Evolutionary conservation across 306 rosid species (phyloP), one percentile per base, ranked within the genome.

Genomic region (Cucurbita ficifolia): DNA sequence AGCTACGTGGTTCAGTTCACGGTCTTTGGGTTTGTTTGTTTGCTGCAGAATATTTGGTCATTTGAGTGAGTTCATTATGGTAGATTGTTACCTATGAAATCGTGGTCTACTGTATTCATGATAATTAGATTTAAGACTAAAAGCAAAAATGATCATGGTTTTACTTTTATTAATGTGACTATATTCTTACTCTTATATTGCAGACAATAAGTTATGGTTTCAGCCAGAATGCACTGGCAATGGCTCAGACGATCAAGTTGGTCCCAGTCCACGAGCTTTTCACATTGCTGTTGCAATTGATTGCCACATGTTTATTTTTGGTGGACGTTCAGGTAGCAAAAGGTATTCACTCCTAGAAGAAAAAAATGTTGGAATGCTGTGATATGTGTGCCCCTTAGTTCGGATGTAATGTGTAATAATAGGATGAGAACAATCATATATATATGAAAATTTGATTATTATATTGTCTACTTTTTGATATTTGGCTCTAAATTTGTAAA

Each of bases 301-400:
- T 78, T 94, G 98, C 76, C 94, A 90, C 79, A 89, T 94, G 98
- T 94, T 94, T 81, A 79, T 94, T 72, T 94, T 94, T 86, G 98
- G 98, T 11, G 98, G 98, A 21, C 97, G 98, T 68, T 85, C n/a
- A 21, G 96, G 87, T 39, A 76, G 87, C 81, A 86, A 87, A 76
- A 89, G 97, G 97, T 93, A 40, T 72, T 72, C 35, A 10, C 14
- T 6, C 33, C 33, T 17, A 72, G 36, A n/a, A 72, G 51, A 46
- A 45, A 46, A 64, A 68, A 29, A 7, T 48, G 14, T 48, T 14
- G 40, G 40, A 48, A 69, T 16, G 46, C 6, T 62, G 40, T 24
- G 39, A 63, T 63, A 40, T n/a, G 18, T 40, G 24, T 40, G 13
- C 35, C 3, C 50, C 70, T 16, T 63, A 63, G 7, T 39, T 63